Percentiles rank a stretch among this genome's conserved stretches.
These are phyloP conservation scores for Penicillium robsamsonii DNA, from an alignment of 495 filamentous ascomycete species.

Conservation along the genomic window DNA sequence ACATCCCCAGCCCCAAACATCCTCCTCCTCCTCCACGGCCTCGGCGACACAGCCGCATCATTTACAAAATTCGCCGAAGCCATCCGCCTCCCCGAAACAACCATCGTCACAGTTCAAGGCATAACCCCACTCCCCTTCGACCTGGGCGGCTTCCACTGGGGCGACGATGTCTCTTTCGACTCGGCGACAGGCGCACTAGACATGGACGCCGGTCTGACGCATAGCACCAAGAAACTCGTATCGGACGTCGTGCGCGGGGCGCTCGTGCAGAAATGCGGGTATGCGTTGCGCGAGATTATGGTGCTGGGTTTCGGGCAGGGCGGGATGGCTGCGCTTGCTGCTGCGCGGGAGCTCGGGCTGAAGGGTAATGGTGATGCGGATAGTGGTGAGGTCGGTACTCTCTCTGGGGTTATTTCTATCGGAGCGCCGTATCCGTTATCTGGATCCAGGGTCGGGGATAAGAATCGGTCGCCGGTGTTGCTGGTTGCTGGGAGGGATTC, in stretches of 20 bases:
- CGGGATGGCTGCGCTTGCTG: conserved; percentile 70
- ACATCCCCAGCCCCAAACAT: conserved; percentile 58
- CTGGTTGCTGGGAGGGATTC: conserved; percentile 65
- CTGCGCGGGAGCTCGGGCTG: conserved; percentile 39
- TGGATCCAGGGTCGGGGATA: conserved; percentile 34
- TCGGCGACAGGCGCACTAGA: conserved; percentile 62
- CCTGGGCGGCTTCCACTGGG: conserved; percentile 85
- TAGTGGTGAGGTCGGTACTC: conserved; percentile 20
- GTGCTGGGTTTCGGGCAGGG: conserved; percentile 88
- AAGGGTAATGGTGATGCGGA: conserved; percentile 16
- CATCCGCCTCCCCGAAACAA: conserved; percentile 77
- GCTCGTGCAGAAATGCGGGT: conserved; percentile 69
- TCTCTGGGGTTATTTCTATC: conserved; percentile 70
- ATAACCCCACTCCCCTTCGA: conserved; percentile 70
- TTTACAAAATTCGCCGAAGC: conserved; percentile 73
- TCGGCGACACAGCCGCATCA: conserved; percentile 70
- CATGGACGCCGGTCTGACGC: conserved; percentile 72
- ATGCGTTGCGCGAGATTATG: conserved; percentile 63
- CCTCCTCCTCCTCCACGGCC: conserved; percentile 85
- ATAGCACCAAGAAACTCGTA: conserved; percentile 49
- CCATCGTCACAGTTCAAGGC: conserved; percentile 71
- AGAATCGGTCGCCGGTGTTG: conserved; percentile 69
- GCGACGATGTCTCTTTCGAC: conserved; percentile 78
- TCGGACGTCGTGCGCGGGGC: conserved; percentile 57
- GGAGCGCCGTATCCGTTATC: conserved; percentile 67